Percentiles rank a stretch among this genome's conserved stretches.
phyloP scores from a whole-genome alignment of 1,284 basidiomycete species.

The Leccinum subfulvum region DNA sequence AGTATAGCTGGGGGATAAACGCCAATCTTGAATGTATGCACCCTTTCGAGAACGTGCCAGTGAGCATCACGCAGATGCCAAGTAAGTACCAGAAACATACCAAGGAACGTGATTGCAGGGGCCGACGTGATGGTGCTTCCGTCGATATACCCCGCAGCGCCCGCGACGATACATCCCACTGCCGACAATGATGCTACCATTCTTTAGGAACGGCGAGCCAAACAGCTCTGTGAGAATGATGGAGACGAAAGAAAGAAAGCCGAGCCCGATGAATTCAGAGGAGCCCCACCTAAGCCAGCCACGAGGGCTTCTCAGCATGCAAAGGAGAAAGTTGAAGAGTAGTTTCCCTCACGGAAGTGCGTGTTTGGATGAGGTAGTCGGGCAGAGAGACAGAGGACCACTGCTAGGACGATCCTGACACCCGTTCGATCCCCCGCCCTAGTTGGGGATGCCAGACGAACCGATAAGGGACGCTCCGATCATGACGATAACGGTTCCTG shows the following conservation, averaged over 20 bases:
- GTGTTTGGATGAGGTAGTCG: constrained; percentile 61
- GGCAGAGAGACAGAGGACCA: constrained; percentile 60
- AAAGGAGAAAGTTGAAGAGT: constrained; percentile 20
- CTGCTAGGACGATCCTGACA: constrained; percentile 58
- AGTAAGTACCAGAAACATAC: constrained; percentile 28
- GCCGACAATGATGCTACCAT: constrained; percentile 61
- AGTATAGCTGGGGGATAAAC: constrained; percentile 82
- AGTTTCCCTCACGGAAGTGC: constrained; percentile 38
- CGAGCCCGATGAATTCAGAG: constrained; percentile 81
- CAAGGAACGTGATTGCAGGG: constrained; percentile 81
- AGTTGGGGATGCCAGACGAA: constrained; percentile 46
- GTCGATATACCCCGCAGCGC: constrained; percentile 75
- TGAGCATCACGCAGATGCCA: neutral
- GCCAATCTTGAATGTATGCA: constrained; percentile 74
- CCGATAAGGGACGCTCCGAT: constrained; percentile 77
- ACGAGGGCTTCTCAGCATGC: neutral
- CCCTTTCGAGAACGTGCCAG: constrained; percentile 47
- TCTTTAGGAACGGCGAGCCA: constrained; percentile 82
- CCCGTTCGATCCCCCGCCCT: constrained; percentile 79
- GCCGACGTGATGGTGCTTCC: constrained; percentile 59
- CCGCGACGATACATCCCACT: constrained; percentile 78
- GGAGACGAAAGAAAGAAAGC: constrained; percentile 77
- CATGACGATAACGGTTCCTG: constrained; percentile 70
- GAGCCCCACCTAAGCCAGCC: constrained; percentile 61
- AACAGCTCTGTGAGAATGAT: constrained; percentile 79